Evolutionary conservation across 2,329 filamentous ascomycete species (phyloP).

Genomic region (Coccinonectria pachysandricola): DNA sequence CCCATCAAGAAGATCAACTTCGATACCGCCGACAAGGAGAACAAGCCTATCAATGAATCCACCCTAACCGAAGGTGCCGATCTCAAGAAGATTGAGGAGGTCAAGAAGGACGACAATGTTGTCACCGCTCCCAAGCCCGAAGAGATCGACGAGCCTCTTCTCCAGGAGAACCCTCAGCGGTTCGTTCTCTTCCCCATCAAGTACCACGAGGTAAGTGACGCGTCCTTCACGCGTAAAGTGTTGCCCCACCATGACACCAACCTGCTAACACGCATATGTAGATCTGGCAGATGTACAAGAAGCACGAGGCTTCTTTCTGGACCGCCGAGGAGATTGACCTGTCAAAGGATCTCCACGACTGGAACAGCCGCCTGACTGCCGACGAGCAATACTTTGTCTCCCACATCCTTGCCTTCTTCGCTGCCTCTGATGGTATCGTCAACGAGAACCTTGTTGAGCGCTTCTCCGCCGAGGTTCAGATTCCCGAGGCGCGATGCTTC

Average conservation of each 20-base stretch:
- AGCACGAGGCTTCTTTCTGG: constrained; percentile 99
- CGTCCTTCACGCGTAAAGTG: constrained; percentile 60
- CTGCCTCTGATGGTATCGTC: constrained; percentile 96
- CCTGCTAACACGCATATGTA: constrained; percentile 36
- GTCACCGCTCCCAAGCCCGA: constrained; percentile 46
- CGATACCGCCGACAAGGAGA: constrained; percentile 68
- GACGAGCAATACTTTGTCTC: constrained; percentile 98
- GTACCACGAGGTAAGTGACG: constrained; percentile 86
- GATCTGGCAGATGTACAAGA: constrained; percentile 99
- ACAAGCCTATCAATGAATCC: constrained; percentile 46
- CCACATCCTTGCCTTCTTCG: constrained; percentile 97
- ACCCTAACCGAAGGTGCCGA: constrained; percentile 46
- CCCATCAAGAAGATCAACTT: constrained; percentile 87
- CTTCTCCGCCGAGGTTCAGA: constrained; percentile 93
- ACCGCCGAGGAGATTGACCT: constrained; percentile 98
- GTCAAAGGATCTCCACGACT: constrained; percentile 97
- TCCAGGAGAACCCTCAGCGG: constrained; percentile 89
- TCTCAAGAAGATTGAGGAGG: constrained; percentile 42
- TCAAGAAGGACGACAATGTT: constrained; percentile 26
- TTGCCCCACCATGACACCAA: constrained; percentile 15
- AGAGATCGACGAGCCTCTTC: constrained; percentile 77
- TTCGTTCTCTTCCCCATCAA: constrained; percentile 99
- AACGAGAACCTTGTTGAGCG: constrained; percentile 99
- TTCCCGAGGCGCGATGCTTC: constrained; percentile 97
- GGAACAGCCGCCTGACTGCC: constrained; percentile 94